Conservation (phyloP, 2,329 filamentous ascomycete species). For the Paecilomyces formosus region DNA sequence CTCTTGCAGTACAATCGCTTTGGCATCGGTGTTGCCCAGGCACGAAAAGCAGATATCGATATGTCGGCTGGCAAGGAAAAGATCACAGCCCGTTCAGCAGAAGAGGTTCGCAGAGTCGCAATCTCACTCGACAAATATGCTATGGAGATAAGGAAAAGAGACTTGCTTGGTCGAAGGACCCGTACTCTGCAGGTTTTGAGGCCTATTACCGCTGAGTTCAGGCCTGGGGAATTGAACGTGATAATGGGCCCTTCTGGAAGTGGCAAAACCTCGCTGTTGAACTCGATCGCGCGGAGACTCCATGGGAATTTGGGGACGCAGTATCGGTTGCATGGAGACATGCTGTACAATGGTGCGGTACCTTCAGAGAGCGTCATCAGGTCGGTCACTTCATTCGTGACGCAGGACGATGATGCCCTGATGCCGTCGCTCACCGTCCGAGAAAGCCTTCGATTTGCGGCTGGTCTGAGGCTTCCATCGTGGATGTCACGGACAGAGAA, state of each 20-base stretch:
- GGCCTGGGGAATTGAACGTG: constrained; percentile 62
- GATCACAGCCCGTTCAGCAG: constrained; percentile 48
- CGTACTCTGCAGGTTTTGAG: constrained; percentile 50
- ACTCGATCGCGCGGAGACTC: constrained; percentile 62
- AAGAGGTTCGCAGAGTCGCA: constrained; percentile 54
- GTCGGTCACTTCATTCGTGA: constrained; percentile 68
- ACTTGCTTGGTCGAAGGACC: constrained; percentile 39
- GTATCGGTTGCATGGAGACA: constrained; percentile 55
- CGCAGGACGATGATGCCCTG: constrained; percentile 69
- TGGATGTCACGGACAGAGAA: constrained; percentile 66
- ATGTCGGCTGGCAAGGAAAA: constrained; percentile 64
- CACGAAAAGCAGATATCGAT: constrained; percentile 52
- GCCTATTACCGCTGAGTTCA: constrained; percentile 59
- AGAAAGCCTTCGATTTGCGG: constrained; percentile 65
- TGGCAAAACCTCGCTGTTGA: constrained; percentile 68
- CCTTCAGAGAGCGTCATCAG: constrained; percentile 63
- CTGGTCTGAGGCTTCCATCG: constrained; percentile 60
- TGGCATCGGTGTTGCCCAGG: constrained; percentile 62
- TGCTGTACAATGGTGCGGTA: constrained; percentile 62
- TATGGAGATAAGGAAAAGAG: constrained; percentile 57
- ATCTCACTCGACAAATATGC: constrained; percentile 59
- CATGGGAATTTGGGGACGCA: constrained; percentile 54
- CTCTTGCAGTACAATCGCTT: constrained; percentile 58
- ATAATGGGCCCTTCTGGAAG: constrained; percentile 76
- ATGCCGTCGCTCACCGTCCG: constrained; percentile 67